A percentile compares a stretch with the other conserved stretches of the same genome.
phyloP scores from a whole-genome alignment of 2,329 filamentous ascomycete species.

The Sclerotinia subarctica region DNA sequence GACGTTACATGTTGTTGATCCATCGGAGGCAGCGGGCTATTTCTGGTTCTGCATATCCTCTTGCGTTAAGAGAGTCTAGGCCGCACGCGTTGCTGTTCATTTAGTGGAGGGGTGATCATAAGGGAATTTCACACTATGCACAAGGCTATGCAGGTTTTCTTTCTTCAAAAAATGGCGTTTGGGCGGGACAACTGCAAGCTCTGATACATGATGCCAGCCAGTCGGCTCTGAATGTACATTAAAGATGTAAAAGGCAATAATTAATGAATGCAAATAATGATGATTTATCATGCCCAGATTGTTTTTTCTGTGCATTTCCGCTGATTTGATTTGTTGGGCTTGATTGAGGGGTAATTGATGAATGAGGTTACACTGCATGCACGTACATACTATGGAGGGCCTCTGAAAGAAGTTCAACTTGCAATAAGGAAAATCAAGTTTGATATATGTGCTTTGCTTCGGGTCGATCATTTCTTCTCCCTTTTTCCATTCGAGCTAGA shows the following conservation, averaged over 20 bases:
- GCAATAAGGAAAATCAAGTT: background rate
- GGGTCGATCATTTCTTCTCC: background rate
- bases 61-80: background rate
- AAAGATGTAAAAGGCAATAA: slow-evolving; percentile 3
- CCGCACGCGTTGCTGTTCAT: background rate
- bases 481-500: background rate
- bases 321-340: background rate
- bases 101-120: background rate
- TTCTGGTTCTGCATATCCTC: background rate
- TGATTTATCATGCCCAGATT: background rate
- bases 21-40: background rate
- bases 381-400: background rate
- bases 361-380: background rate
- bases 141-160: slow-evolving; percentile 17
- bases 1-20: background rate
- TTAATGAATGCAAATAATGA: slow-evolving; percentile 5
- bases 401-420: background rate
- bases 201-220: background rate
- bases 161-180: slow-evolving; percentile 24
- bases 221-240: slow-evolving; percentile 17
- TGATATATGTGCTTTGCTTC: background rate
- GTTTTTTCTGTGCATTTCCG: background rate
- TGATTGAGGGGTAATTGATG: background rate
- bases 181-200: slow-evolving; percentile 8
- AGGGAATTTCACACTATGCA: slow-evolving; percentile 22